Evolutionary conservation across 192 early-diverging fungal genomes (phyloP).

Genomic region (Coemansia sp.): DNA sequence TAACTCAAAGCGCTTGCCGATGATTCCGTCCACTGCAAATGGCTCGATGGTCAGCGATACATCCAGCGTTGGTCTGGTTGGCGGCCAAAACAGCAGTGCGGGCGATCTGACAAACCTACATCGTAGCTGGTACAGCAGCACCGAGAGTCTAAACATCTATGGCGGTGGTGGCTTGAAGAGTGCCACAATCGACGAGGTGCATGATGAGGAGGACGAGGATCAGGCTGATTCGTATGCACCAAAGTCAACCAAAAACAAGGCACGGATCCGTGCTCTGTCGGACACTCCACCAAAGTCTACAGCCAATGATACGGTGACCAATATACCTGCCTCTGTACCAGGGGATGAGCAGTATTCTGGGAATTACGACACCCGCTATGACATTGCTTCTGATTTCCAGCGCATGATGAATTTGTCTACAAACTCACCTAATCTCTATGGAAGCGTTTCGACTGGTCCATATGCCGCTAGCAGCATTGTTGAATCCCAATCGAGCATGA

Average conservation of each 20-base stretch:
- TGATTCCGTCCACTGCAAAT: constrained; percentile 14
- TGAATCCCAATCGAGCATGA: background rate
- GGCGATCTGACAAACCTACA: constrained; percentile 36
- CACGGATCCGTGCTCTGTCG: constrained; percentile 22
- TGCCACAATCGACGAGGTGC: constrained; percentile 3
- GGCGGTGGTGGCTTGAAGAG: constrained; percentile 31
- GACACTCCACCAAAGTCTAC: constrained; percentile 1
- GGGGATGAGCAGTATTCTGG: constrained; percentile 8
- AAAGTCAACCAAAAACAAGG: constrained; percentile 20
- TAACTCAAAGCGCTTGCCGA: constrained; percentile 18
- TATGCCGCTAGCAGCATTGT: constrained; percentile 4
- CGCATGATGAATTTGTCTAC: constrained; percentile 26
- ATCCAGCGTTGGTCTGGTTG: constrained; percentile 27
- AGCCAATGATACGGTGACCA: background rate
- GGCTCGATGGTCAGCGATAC: constrained; percentile 32
- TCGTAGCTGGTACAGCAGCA: constrained; percentile 51
- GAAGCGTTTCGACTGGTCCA: background rate
- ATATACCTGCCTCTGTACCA: background rate
- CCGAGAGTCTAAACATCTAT: constrained; percentile 32
- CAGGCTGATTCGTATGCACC: constrained; percentile 20
- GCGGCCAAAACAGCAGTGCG: constrained; percentile 14
- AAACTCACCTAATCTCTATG: constrained; percentile 1
- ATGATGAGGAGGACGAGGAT: constrained; percentile 1
- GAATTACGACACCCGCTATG: constrained; percentile 17
- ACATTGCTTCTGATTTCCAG: constrained; percentile 31